Base-by-base conservation (phyloP, 345 rosid species). In the Linum tenue region DNA sequence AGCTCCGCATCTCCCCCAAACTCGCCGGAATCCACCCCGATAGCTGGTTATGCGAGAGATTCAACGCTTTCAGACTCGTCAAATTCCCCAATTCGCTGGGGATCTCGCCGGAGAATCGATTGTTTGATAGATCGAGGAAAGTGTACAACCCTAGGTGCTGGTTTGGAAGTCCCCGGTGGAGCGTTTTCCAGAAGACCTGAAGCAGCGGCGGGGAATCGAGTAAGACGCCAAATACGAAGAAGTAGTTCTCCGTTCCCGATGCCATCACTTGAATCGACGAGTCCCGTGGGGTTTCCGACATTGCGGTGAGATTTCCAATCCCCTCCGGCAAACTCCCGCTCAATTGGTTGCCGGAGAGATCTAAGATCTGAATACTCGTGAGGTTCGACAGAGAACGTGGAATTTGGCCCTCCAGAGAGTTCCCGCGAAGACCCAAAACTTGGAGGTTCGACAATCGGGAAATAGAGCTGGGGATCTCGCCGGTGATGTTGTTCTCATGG, bases 401-500 rank as follows among this genome's bases (percentile, higher is more conserved):
- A 10, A 65, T 56, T 16, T 5, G 37, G 7, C 69, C 69, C 9
- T 16, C 15, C 6, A 65, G 22, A 3, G 8, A 55, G 38, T 65
- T 65, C 39, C 22, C 39, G 3, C 69, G 37, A 2, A 65, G 61
- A 16, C n/a, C 15, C 11, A 65, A 16, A 43, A 56, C 12, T 16
- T 12, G 38, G 11, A 65, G 60, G 8, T 17, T 37, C 17, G 69
- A 56, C 4, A 56, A 16, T 39, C 56, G 48, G 39, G 22, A 39
- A 38, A 65, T 48, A 50, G 38, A 55, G 1, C 37, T 5, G 37
- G 61, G 69, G 38, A 65, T 22, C 37, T 64, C 67, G 15, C 67
- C 67, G 10, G 40, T n/a, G 39, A 65, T n/a, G 43, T 31, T 39
- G 31, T 65, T 65, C 38, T 65, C 51, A 37, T 65, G 69, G 50